Evolutionary conservation across 495 filamentous ascomycete genomes (phyloP), one percentile per base, ranked within the genome.

Genomic region (Daldinia decipiens): DNA sequence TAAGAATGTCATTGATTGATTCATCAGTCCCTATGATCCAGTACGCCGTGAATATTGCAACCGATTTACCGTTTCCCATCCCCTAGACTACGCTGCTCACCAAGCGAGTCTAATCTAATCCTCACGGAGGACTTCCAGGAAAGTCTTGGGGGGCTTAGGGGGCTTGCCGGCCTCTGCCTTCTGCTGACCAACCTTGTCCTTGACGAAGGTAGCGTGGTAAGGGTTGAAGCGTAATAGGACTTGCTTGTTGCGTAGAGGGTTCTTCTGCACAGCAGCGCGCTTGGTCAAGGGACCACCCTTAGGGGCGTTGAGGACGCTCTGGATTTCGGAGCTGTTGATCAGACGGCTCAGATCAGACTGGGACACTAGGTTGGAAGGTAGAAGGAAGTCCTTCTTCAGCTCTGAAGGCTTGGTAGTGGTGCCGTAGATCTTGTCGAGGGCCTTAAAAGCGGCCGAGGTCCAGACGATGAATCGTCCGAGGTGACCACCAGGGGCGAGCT

Each of bases 401-500:
- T 89, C 89, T 59, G 92, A 92, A 67, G 93, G 88, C 74, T 85
- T 85, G 78, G 91, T 93, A 72, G 92, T 94, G 78, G 90, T 90
- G 77, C 96, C 95, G 87, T 98, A 99, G 88, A 99, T 91, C 81
- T 87, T 86, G 85, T 98, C 94, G 66, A 99, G 92, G 69, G 95
- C 92, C 82, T 93, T 88, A 87, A 99, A 98, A 58, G 95, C 95
- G 68, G 93, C 88, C 65, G 96, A 97, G 74, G 95, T 95, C 95
- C 95, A 99, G 87, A 99, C 88, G 82, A 98, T 88, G 89, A 99
- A 99, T 79, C 95, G 96, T 76, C 95, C 95, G 79, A 99, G 92
- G 85, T 99, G 95, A 76, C 95, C 95, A 88, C 95, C 95, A 65
- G 95, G 95, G 71, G 95, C 95, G 79, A 99, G 92, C 86, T 98